Conservation (phyloP, 371 early-diverging fungal genomes). For the Mucor ambiguus region DNA sequence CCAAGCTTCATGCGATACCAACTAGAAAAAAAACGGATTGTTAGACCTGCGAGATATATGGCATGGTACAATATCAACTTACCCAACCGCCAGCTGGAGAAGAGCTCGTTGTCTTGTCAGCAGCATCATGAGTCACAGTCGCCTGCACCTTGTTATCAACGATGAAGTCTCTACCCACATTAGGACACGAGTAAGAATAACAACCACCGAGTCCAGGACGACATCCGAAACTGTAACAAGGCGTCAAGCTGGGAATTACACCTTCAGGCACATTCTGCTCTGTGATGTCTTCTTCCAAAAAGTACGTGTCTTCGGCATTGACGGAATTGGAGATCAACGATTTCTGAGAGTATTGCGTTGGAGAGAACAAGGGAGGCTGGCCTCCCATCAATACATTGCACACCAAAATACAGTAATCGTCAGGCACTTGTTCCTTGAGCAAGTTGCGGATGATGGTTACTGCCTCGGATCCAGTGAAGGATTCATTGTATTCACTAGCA, state of each 20-base stretch:
- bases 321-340: constrained; percentile 33
- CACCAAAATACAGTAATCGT: constrained; percentile 26
- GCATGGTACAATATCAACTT: neutral
- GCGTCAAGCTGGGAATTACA: constrained; percentile 26
- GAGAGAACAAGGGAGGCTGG: constrained; percentile 31
- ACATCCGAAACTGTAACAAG: constrained; percentile 32
- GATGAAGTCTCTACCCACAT: constrained; percentile 20
- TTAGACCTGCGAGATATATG: too few relatives aligned
- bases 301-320: constrained; percentile 39
- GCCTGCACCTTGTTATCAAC: constrained; percentile 16
- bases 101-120: constrained; percentile 4
- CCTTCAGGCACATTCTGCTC: constrained; percentile 27
- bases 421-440: constrained; percentile 24
- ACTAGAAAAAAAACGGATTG: constrained; percentile 11
- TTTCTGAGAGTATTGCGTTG: constrained; percentile 35
- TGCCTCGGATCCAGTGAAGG: constrained; percentile 39
- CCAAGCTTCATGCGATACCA: constrained; percentile 56
- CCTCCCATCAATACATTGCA: constrained; percentile 29
- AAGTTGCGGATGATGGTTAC: constrained; percentile 27
- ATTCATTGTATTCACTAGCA: constrained; percentile 40
- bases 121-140: constrained; percentile 6
- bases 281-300: constrained; percentile 30
- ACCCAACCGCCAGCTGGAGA: constrained; percentile 26
- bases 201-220: constrained; percentile 25
- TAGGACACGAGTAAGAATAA: constrained; percentile 33